These are phyloP conservation scores for Meredithiella fracta DNA, from an alignment of 2,329 filamentous ascomycete genomes.

Conservation along the genomic window DNA sequence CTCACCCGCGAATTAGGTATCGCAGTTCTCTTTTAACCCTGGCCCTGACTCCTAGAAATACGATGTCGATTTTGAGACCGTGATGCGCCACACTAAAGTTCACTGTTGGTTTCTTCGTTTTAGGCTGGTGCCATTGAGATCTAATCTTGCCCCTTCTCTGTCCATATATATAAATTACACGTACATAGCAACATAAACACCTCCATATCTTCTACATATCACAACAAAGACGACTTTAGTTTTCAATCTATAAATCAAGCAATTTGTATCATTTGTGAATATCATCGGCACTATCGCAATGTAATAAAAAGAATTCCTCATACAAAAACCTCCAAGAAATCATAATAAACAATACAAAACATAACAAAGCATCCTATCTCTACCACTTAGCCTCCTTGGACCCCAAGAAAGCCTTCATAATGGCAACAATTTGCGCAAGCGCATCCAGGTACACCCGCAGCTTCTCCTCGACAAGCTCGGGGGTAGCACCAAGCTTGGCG, in stretches of 20 bases:
- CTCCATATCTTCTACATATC: not conserved
- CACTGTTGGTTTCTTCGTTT: conserved; percentile 23
- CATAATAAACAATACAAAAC: not conserved
- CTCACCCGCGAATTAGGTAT: not conserved
- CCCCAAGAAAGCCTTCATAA: conserved; percentile 46
- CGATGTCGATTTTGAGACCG: conserved; percentile 22
- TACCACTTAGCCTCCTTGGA: conserved; percentile 44
- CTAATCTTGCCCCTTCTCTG: not conserved
- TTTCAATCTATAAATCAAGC: too few species aligned
- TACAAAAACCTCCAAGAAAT: not conserved
- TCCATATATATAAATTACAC: not conserved
- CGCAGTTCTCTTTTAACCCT: not conserved
- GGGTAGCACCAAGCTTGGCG: conserved; percentile 58
- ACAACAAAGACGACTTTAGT: too few species aligned
- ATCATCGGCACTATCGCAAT: not conserved
- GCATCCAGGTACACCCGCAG: conserved; percentile 58
- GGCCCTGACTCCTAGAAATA: conserved; percentile 18
- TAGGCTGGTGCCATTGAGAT: conserved; percentile 23
- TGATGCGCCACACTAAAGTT: conserved; percentile 24
- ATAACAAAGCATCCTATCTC: conserved; percentile 10
- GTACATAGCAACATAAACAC: too few species aligned
- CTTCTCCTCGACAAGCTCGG: conserved; percentile 43
- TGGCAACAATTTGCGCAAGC: conserved; percentile 61
- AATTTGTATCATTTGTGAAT: not conserved
- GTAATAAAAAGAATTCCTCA: too few species aligned